Conservation (phyloP, 23 red algal species). For the Gracilaria caudata region DNA sequence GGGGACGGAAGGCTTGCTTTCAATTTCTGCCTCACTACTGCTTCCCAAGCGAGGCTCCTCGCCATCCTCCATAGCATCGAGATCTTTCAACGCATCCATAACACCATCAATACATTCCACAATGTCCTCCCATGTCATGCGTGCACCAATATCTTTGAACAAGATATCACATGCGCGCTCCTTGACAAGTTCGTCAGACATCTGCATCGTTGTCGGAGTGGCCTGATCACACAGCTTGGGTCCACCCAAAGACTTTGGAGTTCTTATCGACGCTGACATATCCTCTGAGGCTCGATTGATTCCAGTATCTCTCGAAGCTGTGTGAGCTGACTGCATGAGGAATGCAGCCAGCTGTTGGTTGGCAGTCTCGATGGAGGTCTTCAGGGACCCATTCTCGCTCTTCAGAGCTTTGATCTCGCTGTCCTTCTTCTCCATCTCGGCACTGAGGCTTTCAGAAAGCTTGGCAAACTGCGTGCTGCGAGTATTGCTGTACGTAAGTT, state of each 20-base stretch:
- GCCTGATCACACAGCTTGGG: conserved; percentile 3
- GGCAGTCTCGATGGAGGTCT: conserved; percentile 15
- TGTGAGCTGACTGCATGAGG: conserved; percentile 33
- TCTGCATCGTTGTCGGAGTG: neutral
- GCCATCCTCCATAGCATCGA: conserved; percentile 28
- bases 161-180: conserved; percentile 45
- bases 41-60: conserved; percentile 19
- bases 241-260: neutral
- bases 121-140: conserved; percentile 61
- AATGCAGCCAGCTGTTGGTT: conserved; percentile 51
- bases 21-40: neutral
- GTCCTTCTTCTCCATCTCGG: conserved; percentile 56
- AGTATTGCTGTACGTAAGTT: conserved; percentile 40
- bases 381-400: conserved; percentile 23
- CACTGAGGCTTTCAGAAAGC: conserved; percentile 29
- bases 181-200: conserved; percentile 18
- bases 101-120: conserved; percentile 59
- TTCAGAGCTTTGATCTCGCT: conserved; percentile 16
- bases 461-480: conserved; percentile 53
- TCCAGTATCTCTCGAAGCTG: conserved; percentile 16
- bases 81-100: conserved; percentile 56
- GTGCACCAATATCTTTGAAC: conserved; percentile 16
- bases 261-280: conserved; percentile 1
- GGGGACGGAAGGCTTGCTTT: conserved; percentile 1
- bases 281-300: conserved; percentile 4